These are phyloP conservation scores for Keqinozyma sinolaborantium DNA, from an alignment of 1,139 yeast genomes.

Conservation along the genomic window DNA sequence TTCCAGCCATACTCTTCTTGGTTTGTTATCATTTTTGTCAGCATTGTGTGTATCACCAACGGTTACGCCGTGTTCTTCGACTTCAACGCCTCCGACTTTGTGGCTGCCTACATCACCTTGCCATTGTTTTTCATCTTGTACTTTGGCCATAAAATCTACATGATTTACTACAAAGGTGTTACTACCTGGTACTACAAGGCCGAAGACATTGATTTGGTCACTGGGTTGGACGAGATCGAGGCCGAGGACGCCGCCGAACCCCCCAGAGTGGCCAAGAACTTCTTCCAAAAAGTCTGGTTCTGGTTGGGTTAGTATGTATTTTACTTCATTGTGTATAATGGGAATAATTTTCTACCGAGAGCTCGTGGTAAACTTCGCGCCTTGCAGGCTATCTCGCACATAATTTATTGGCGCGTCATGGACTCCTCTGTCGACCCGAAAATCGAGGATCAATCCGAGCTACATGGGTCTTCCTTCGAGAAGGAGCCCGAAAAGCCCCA, in stretches of 20 bases:
- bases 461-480: no score
- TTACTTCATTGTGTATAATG: no score
- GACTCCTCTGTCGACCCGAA: no score
- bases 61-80: constrained; percentile 59
- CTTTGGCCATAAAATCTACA: constrained; percentile 19
- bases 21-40: constrained; percentile 43
- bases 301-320: constrained; percentile 7
- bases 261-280: constrained; percentile 16
- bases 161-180: constrained; percentile 18
- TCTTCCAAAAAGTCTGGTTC: constrained; percentile 18
- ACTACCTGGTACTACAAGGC: constrained; percentile 17
- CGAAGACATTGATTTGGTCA: constrained; percentile 13
- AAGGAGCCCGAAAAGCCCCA: no score
- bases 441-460: no score
- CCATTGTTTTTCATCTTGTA: constrained; percentile 14
- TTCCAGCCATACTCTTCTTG: constrained; percentile 48
- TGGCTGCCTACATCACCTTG: constrained; percentile 54
- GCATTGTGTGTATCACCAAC: constrained; percentile 49
- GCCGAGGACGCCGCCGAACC: constrained; percentile 20
- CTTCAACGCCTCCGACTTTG: constrained; percentile 48
- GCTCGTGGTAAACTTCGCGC: no score
- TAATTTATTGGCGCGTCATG: no score
- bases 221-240: constrained; percentile 17
- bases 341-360: no score
- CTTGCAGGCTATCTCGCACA: no score